Conservation (phyloP, 73 alveolate genomes). For the Uronychia setigera region DNA sequence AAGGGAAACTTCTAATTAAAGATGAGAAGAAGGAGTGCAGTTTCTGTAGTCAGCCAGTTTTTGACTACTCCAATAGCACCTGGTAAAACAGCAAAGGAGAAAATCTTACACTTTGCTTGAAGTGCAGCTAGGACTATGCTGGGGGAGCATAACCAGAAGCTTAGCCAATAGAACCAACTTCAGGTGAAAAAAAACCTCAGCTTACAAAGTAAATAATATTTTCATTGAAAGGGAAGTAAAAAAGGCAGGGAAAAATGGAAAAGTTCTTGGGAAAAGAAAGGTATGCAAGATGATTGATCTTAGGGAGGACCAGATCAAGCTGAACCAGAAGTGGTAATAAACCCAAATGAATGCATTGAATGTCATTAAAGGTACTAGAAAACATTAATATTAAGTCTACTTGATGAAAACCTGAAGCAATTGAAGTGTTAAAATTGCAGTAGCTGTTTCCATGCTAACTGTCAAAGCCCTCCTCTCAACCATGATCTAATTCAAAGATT, state of each 20-base stretch:
- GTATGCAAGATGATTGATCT: too few relatives aligned
- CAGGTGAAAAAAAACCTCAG: too few relatives aligned
- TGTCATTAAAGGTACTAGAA: conserved; percentile 27
- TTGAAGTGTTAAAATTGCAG: too few relatives aligned
- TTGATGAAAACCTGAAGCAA: too few relatives aligned
- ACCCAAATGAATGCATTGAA: background rate
- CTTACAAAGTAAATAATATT: too few relatives aligned
- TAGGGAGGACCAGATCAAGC: background rate
- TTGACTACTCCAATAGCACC: conserved; percentile 1
- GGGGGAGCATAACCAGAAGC: background rate
- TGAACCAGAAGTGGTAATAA: background rate
- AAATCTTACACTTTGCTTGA: conserved; percentile 18
- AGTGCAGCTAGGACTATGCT: conserved; percentile 18
- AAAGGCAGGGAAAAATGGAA: conserved; percentile 5
- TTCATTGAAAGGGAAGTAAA: background rate
- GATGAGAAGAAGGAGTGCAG: conserved; percentile 53
- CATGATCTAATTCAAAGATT: conserved; percentile 25
- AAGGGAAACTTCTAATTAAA: background rate
- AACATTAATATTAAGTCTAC: background rate
- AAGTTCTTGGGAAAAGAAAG: conserved; percentile 7
- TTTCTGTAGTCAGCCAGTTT: conserved; percentile 49
- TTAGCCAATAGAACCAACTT: background rate
- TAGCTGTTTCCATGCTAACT: background rate
- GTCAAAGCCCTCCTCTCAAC: conserved; percentile 26
- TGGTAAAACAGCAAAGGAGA: conserved; percentile 33